Evolutionary conservation across 306 rosid species (phyloP).

Genomic region (Medicago arabica): DNA sequence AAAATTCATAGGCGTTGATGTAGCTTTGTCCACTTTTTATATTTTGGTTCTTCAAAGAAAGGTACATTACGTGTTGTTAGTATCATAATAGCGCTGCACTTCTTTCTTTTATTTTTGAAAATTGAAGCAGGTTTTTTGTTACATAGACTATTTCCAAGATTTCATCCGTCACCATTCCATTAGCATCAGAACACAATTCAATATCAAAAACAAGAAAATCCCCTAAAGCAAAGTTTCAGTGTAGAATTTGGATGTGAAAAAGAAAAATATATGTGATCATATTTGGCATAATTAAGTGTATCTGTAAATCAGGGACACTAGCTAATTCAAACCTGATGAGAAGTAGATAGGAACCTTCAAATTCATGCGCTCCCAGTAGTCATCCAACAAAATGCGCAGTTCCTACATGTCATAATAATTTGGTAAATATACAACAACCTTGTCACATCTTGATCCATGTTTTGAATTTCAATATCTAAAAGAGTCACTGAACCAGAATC

Average conservation of each 20-base stretch:
- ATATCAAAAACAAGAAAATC: not conserved
- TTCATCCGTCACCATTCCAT: not conserved
- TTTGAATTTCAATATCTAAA: constrained; percentile 24
- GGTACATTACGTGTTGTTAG: not conserved
- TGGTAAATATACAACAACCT: constrained; percentile 21
- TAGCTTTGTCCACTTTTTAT: not conserved
- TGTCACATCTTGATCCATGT: not conserved
- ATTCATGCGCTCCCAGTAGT: constrained; percentile 96
- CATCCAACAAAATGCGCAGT: constrained; percentile 92
- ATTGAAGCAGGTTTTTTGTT: constrained; percentile 30
- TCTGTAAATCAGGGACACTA: constrained; percentile 11
- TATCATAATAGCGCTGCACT: constrained; percentile 17
- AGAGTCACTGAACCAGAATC: constrained; percentile 22
- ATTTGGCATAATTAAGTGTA: not conserved
- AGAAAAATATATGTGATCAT: not conserved
- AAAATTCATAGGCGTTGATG: not conserved
- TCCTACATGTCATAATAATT: constrained; percentile 59
- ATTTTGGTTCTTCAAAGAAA: constrained; percentile 6
- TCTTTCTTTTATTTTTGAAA: constrained; percentile 15
- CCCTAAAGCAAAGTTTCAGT: not conserved
- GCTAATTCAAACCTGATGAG: constrained; percentile 72
- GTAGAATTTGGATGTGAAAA: constrained; percentile 13
- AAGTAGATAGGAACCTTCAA: constrained; percentile 90
- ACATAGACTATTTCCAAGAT: constrained; percentile 2
- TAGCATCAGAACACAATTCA: constrained; percentile 11